phyloP scores from a whole-genome alignment of 352 stramenopile genomes.

The Phytophthora vignae region DNA sequence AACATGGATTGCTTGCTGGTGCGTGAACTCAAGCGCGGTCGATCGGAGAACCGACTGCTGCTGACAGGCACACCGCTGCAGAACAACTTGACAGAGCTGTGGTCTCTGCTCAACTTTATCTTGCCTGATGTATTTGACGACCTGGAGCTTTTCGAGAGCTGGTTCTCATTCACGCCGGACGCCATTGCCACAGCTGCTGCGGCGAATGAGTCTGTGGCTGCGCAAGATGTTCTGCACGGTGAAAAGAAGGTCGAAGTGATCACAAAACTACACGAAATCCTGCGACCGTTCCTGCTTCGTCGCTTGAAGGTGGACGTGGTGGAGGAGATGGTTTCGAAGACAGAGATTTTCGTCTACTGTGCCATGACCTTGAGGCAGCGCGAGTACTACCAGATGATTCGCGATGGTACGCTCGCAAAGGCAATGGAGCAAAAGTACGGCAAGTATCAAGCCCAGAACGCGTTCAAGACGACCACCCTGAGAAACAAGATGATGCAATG shows the following conservation, averaged over 20 bases:
- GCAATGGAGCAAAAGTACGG: constrained; percentile 88
- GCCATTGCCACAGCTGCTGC: constrained; percentile 32
- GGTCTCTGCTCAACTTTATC: constrained; percentile 99
- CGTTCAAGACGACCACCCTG: constrained; percentile 66
- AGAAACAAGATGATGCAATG: constrained; percentile 83
- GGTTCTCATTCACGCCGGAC: constrained; percentile 98
- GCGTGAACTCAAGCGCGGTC: constrained; percentile 93
- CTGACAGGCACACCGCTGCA: constrained; percentile 97
- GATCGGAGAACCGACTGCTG: constrained; percentile 94
- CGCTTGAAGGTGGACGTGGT: constrained; percentile 96
- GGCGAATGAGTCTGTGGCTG: constrained; percentile 76
- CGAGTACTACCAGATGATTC: constrained; percentile 96
- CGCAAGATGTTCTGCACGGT: constrained; percentile 90
- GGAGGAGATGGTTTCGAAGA: constrained; percentile 96
- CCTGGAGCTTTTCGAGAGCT: constrained; percentile 98
- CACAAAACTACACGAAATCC: constrained; percentile 97
- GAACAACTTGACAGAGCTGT: constrained; percentile 99
- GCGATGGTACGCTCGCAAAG: constrained; percentile 87
- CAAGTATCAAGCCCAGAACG: constrained; percentile 50
- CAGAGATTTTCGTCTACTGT: constrained; percentile 98
- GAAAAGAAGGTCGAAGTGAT: constrained; percentile 95
- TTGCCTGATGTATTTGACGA: constrained; percentile 98
- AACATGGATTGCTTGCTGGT: constrained; percentile 97
- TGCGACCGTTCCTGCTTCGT: constrained; percentile 96
- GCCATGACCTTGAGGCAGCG: constrained; percentile 94